A percentile compares a stretch with the other conserved stretches of the same genome.
Conservation (phyloP, 2,329 filamentous ascomycete species). For the Ceratocystis diversiconidia region DNA sequence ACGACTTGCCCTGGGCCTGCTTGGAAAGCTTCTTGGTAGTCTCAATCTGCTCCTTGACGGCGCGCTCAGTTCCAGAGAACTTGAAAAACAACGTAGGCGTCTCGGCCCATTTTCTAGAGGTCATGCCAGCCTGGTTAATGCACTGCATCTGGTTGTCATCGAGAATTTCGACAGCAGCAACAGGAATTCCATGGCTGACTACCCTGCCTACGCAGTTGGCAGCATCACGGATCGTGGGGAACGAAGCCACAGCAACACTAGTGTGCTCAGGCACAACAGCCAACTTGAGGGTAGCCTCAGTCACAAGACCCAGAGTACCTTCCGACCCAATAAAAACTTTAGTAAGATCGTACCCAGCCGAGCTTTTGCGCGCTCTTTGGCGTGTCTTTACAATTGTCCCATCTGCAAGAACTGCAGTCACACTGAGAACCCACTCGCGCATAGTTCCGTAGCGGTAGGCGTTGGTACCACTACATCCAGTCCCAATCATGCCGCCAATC, state of each 20-base stretch:
- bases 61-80: slow-evolving; percentile 54
- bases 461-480: slow-evolving; percentile 64
- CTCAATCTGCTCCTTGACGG: slow-evolving; percentile 65
- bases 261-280: slow-evolving; percentile 67
- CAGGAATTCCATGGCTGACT: slow-evolving; percentile 64
- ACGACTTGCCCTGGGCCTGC: slow-evolving; percentile 47
- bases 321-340: slow-evolving; percentile 82
- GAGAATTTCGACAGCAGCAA: slow-evolving; percentile 84
- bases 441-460: slow-evolving; percentile 88
- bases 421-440: slow-evolving; percentile 78
- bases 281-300: slow-evolving; percentile 78
- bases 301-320: slow-evolving; percentile 80
- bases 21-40: slow-evolving; percentile 52
- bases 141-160: slow-evolving; percentile 79
- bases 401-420: slow-evolving; percentile 82
- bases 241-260: slow-evolving; percentile 60
- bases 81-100: slow-evolving; percentile 74
- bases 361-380: slow-evolving; percentile 76
- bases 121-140: slow-evolving; percentile 52
- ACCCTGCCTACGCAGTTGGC: slow-evolving; percentile 69
- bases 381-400: slow-evolving; percentile 81
- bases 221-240: slow-evolving; percentile 48
- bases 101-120: slow-evolving; percentile 53
- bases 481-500: slow-evolving; percentile 82
- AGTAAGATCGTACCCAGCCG: slow-evolving; percentile 82